A percentile compares a stretch with the other conserved stretches of the same genome.
Evolutionary conservation across 1,139 yeast species (phyloP).

Genomic region (Insectozyma bohioensis): DNA sequence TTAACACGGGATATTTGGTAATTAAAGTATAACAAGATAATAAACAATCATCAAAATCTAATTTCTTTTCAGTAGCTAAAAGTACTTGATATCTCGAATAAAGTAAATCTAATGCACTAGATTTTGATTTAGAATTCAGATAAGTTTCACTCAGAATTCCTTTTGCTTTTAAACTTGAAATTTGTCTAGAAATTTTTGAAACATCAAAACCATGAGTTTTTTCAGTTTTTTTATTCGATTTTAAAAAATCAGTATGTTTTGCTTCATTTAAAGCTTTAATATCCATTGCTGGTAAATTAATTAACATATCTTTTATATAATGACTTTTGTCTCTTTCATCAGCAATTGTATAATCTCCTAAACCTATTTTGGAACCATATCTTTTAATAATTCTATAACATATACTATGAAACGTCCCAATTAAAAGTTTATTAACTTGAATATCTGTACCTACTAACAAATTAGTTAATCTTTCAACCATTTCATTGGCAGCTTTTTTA

Average conservation of each 20-base stretch:
- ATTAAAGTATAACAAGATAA: constrained; percentile 54
- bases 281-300: constrained; percentile 13
- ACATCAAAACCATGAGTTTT: constrained; percentile 34
- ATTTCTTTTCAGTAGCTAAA: constrained; percentile 38
- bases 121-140: constrained; percentile 9
- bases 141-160: constrained; percentile 44
- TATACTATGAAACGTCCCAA: constrained; percentile 88
- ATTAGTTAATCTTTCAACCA: constrained; percentile 56
- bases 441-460: constrained; percentile 40
- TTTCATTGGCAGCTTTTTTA: constrained; percentile 84
- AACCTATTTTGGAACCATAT: constrained; percentile 54
- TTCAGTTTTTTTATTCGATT: constrained; percentile 12
- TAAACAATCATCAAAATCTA: constrained; percentile 87
- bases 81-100: constrained; percentile 55
- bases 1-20: constrained; percentile 42
- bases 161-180: constrained; percentile 53
- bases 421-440: constrained; percentile 45
- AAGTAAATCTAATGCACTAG: constrained; percentile 26
- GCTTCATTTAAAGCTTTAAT: constrained; percentile 14
- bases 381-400: constrained; percentile 60
- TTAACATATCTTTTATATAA: constrained; percentile 45
- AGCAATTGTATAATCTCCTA: constrained; percentile 55
- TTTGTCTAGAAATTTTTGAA: constrained; percentile 39
- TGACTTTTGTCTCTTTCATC: constrained; percentile 63
- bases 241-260: constrained; percentile 4